These are phyloP conservation scores for Breviolum minutum DNA, from an alignment of 73 alveolate species.

Conservation along the genomic window DNA sequence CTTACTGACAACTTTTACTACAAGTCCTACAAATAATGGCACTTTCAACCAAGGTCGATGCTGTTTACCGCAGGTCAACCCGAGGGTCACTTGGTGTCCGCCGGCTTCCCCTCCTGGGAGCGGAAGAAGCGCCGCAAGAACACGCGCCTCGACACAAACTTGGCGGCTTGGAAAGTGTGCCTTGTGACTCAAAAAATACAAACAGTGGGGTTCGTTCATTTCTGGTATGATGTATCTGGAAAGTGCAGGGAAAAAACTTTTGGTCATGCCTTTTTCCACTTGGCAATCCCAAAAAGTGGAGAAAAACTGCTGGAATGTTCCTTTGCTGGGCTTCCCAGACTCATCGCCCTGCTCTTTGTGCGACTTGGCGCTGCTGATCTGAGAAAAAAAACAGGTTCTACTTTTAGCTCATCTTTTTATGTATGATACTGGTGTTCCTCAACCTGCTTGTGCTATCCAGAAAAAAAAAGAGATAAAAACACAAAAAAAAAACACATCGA, in stretches of 20 bases:
- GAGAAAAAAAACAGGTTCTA: neutral
- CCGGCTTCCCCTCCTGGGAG: constrained; percentile 66
- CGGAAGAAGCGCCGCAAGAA: constrained; percentile 88
- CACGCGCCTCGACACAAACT: neutral
- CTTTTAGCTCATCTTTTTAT: no score
- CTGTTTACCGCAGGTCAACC: neutral
- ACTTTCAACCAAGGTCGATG: no score
- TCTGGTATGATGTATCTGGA: neutral
- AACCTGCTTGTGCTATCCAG: no score
- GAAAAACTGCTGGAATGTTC: no score
- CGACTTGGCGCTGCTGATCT: constrained; percentile 79
- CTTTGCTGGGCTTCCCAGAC: neutral
- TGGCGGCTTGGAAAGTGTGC: neutral
- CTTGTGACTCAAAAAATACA: neutral
- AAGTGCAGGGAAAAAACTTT: neutral
- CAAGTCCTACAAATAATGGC: no score
- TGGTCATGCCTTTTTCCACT: neutral
- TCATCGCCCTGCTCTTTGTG: constrained; percentile 91
- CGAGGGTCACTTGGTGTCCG: constrained; percentile 69
- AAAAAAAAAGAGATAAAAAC: no score
- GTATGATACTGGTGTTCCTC: no score
- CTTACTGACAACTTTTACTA: neutral
- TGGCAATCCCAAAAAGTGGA: neutral
- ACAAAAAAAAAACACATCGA: no score
- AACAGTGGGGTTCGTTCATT: neutral